These are phyloP conservation scores for Metschnikowia chrysomelidarum DNA, from an alignment of 805 yeast genomes.

Conservation along the genomic window DNA sequence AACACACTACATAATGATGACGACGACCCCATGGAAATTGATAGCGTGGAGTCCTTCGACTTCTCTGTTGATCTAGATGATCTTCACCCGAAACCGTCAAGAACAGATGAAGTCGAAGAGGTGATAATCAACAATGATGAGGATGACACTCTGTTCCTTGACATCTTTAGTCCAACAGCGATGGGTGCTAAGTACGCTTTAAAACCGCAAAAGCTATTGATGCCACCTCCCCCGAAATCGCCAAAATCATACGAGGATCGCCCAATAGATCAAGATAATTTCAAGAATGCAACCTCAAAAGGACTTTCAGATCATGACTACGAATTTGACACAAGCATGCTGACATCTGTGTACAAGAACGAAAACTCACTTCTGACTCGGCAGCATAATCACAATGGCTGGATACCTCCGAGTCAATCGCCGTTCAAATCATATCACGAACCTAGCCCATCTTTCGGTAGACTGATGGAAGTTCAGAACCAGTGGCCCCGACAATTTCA, in stretches of 20 bases:
- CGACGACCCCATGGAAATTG: slow-evolving; percentile 26
- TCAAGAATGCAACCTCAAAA: no score
- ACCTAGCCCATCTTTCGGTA: no score
- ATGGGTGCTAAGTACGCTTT: slow-evolving; percentile 42
- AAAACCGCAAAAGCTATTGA: slow-evolving; percentile 28
- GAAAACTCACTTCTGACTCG: not conserved
- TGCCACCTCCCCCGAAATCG: slow-evolving; percentile 24
- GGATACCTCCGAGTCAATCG: no score
- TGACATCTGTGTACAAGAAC: slow-evolving; percentile 1
- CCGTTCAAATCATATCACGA: no score
- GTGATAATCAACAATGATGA: slow-evolving; percentile 5
- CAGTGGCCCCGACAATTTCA: no score
- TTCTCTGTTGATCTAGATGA: slow-evolving; percentile 3
- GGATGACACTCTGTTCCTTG: slow-evolving; percentile 14
- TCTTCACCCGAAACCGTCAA: slow-evolving; percentile 9
- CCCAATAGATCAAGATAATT: no score
- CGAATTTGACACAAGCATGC: slow-evolving; percentile 27
- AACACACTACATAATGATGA: not conserved
- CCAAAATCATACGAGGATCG: no score
- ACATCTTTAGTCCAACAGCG: slow-evolving; percentile 36
- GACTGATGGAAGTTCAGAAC: no score
- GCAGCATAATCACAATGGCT: not conserved
- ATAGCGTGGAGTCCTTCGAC: slow-evolving; percentile 10
- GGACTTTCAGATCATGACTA: slow-evolving; percentile 18
- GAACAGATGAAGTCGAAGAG: slow-evolving; percentile 5